A percentile compares a stretch with the other conserved stretches of the same genome.
phyloP scores from a whole-genome alignment of 2,329 filamentous ascomycete species.

The Cytospora schulzeri region DNA sequence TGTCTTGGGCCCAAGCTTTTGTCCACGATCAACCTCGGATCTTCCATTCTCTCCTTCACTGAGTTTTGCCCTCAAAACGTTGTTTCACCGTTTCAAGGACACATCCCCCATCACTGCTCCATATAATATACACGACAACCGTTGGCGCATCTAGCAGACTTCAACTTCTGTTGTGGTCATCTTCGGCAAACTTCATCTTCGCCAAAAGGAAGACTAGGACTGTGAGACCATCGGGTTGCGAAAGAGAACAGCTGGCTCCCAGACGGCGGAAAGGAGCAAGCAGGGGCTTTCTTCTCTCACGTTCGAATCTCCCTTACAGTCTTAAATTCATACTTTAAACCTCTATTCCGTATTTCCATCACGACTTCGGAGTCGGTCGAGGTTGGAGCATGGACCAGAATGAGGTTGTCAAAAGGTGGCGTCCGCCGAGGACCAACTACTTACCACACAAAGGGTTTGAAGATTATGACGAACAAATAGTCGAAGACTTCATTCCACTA shows the following conservation, averaged over 20 bases:
- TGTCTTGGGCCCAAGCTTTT: not conserved
- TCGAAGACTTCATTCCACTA: constrained; percentile 56
- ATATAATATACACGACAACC: not conserved
- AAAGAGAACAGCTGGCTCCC: not conserved
- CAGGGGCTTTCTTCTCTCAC: not conserved
- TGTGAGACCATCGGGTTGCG: not conserved
- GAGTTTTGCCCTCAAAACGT: not conserved
- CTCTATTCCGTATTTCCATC: not conserved
- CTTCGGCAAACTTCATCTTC: not conserved
- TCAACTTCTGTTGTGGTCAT: not conserved
- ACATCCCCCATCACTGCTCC: not conserved
- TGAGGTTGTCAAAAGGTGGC: constrained; percentile 36
- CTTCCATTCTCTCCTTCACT: not conserved
- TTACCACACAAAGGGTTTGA: constrained; percentile 52
- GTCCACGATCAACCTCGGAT: not conserved
- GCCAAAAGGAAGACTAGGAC: not conserved
- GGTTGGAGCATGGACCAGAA: not conserved
- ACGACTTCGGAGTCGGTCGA: not conserved
- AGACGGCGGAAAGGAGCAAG: not conserved
- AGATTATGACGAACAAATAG: constrained; percentile 52
- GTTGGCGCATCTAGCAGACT: not conserved
- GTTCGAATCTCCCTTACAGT: not conserved
- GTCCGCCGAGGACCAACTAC: constrained; percentile 62
- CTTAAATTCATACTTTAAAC: not conserved
- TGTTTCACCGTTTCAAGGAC: not conserved